Conservation (phyloP, 1,139 yeast species). For the Debaryomyces fabryi region DNA sequence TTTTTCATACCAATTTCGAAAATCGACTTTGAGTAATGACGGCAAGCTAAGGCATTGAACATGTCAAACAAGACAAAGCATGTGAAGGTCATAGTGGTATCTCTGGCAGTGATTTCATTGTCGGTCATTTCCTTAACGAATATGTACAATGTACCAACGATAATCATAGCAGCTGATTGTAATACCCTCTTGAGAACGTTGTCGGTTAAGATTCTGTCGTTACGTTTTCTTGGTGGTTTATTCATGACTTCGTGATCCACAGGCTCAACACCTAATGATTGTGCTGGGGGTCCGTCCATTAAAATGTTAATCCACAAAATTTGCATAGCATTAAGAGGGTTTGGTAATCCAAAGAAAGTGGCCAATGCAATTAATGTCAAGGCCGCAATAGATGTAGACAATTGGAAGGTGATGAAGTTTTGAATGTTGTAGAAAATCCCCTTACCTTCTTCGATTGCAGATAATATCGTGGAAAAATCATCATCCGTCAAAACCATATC, state of each 20-base stretch:
- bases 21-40: conserved; percentile 81
- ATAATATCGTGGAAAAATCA: conserved; percentile 88
- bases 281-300: conserved; percentile 99
- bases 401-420: conserved; percentile 89
- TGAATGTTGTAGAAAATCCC: conserved; percentile 95
- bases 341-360: conserved; percentile 84
- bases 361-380: conserved; percentile 84
- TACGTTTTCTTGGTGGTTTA: conserved; percentile 88
- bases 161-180: conserved; percentile 72
- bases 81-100: conserved; percentile 98
- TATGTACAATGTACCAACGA: conserved; percentile 80
- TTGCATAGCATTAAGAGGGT: conserved; percentile 98
- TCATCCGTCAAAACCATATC: conserved; percentile 98
- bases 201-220: conserved; percentile 76
- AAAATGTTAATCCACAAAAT: conserved; percentile 95
- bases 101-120: conserved; percentile 82
- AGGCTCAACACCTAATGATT: conserved; percentile 94
- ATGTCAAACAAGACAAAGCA: conserved; percentile 93
- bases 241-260: conserved; percentile 94
- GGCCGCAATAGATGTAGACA: conserved; percentile 95
- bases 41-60: conserved; percentile 93
- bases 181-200: conserved; percentile 71
- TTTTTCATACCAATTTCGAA: conserved; percentile 77
- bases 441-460: conserved; percentile 95
- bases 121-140: conserved; percentile 85